phyloP scores from a whole-genome alignment of 2,329 filamentous ascomycete genomes.

The Trichoderma endophyticum region DNA sequence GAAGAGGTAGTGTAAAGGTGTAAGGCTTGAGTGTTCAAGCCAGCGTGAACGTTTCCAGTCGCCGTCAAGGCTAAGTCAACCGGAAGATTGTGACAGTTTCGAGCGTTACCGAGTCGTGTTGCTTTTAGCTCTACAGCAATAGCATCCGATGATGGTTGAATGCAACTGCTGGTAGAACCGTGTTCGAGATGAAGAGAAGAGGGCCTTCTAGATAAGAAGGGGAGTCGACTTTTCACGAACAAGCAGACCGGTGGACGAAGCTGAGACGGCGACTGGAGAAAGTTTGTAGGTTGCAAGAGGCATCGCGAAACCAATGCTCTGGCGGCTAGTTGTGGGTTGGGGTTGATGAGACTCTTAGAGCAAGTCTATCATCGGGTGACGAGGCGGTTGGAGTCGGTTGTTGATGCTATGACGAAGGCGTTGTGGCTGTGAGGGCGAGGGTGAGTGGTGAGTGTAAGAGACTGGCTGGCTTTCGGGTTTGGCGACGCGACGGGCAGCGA shows the following conservation, averaged over 20 bases:
- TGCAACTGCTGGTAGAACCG: slow-evolving; percentile 36
- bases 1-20: not conserved
- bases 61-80: slow-evolving; percentile 51
- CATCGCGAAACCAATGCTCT: slow-evolving; percentile 49
- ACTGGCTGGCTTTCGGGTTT: slow-evolving; percentile 6
- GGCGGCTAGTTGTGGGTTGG: slow-evolving; percentile 17
- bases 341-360: slow-evolving; percentile 25
- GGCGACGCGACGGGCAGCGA: slow-evolving; percentile 11
- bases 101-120: slow-evolving; percentile 32
- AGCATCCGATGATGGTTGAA: slow-evolving; percentile 28
- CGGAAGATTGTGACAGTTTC: slow-evolving; percentile 38
- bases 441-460: not conserved
- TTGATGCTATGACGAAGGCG: slow-evolving; percentile 16
- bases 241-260: slow-evolving; percentile 59
- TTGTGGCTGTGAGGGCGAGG: slow-evolving; percentile 6
- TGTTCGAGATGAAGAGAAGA: slow-evolving; percentile 37
- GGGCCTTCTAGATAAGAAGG: slow-evolving; percentile 41
- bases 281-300: slow-evolving; percentile 50
- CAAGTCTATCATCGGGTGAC: slow-evolving; percentile 35
- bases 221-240: slow-evolving; percentile 49
- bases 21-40: slow-evolving; percentile 27
- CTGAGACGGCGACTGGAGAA: slow-evolving; percentile 62
- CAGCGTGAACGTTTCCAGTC: slow-evolving; percentile 47
- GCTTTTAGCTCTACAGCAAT: slow-evolving; percentile 43
- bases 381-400: not conserved